These are phyloP conservation scores for Claviceps purpurea DNA, from an alignment of 2,329 filamentous ascomycete genomes.

Conservation along the genomic window DNA sequence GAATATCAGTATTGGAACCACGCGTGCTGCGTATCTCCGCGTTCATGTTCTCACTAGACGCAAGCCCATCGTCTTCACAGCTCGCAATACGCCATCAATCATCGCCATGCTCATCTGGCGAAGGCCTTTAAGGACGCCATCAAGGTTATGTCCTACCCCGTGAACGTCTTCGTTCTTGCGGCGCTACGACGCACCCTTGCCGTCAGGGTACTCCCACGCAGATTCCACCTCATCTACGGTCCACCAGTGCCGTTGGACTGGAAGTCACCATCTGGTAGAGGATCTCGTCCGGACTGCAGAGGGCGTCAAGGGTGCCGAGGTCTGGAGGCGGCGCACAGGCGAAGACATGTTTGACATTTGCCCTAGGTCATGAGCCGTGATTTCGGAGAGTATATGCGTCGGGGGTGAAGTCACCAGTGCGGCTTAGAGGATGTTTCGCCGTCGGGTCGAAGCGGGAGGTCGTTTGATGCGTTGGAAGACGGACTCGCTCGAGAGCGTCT, in stretches of 20 bases:
- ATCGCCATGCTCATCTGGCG: conserved; percentile 1
- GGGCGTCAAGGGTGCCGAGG: conserved; percentile 15
- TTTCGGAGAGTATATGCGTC: conserved; percentile 8
- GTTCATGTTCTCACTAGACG: conserved; percentile 8
- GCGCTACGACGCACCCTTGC: conserved; percentile 8
- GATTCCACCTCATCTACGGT: conserved; percentile 18
- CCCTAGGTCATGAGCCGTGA: conserved; percentile 14
- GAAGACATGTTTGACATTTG: conserved; percentile 11
- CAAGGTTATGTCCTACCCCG: conserved; percentile 1
- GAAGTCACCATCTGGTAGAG: conserved; percentile 13
- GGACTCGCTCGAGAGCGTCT: conserved; percentile 5
- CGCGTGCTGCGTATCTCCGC: conserved; percentile 10
- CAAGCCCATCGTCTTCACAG: conserved; percentile 6
- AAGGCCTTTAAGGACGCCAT: conserved; percentile 1
- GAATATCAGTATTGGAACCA: conserved; percentile 10
- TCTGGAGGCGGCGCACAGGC: conserved; percentile 8
- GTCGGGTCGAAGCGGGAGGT: conserved; percentile 10
- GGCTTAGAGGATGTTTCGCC: conserved; percentile 10
- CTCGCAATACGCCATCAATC: conserved; percentile 2
- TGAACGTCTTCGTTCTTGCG: not conserved
- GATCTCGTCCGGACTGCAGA: conserved; percentile 16
- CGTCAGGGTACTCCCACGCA: conserved; percentile 11
- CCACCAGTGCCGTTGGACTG: conserved; percentile 19
- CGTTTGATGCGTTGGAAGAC: conserved; percentile 2
- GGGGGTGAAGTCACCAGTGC: not conserved